phyloP scores from a whole-genome alignment of 2,329 filamentous ascomycete genomes.

The Aspergillus uvarum region DNA sequence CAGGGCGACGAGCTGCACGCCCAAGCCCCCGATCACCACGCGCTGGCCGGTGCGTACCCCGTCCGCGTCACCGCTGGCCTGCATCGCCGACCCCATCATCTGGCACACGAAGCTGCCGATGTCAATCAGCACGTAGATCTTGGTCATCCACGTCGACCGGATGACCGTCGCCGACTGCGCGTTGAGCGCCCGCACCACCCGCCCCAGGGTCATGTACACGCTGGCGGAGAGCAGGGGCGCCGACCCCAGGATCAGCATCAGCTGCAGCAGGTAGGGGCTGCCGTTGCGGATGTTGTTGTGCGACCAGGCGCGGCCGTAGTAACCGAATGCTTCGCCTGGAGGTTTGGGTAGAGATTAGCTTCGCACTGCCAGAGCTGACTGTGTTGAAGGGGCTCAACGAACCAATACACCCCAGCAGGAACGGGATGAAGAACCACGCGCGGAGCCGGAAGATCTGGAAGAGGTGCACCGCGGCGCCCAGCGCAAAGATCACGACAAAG shows the following conservation, averaged over 20 bases:
- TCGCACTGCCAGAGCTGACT: background rate
- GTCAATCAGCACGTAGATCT: conserved; percentile 39
- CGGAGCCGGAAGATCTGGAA: conserved; percentile 32
- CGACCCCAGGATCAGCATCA: conserved; percentile 41
- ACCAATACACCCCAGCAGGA: conserved; percentile 41
- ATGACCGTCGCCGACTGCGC: conserved; percentile 40
- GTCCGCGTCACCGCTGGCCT: conserved; percentile 23
- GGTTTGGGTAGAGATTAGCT: background rate
- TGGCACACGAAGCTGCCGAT: conserved; percentile 38
- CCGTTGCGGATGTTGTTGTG: conserved; percentile 29
- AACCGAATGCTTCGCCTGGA: conserved; percentile 38
- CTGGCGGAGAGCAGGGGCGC: conserved; percentile 43
- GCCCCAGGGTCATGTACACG: conserved; percentile 42
- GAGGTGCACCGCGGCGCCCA: conserved; percentile 32
- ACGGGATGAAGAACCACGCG: conserved; percentile 39
- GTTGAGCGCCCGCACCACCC: conserved; percentile 37
- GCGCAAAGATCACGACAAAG: conserved; percentile 38
- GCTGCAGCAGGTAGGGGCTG: conserved; percentile 37
- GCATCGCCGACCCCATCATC: conserved; percentile 32
- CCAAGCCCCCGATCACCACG: conserved; percentile 29
- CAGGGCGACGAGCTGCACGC: conserved; percentile 32
- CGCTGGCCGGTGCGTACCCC: conserved; percentile 27
- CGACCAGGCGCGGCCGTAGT: conserved; percentile 38
- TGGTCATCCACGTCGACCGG: conserved; percentile 37
- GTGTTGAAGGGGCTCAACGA: conserved; percentile 8